Evolutionary conservation across 345 rosid genomes (phyloP).

Genomic region (Lepidium africanum): DNA sequence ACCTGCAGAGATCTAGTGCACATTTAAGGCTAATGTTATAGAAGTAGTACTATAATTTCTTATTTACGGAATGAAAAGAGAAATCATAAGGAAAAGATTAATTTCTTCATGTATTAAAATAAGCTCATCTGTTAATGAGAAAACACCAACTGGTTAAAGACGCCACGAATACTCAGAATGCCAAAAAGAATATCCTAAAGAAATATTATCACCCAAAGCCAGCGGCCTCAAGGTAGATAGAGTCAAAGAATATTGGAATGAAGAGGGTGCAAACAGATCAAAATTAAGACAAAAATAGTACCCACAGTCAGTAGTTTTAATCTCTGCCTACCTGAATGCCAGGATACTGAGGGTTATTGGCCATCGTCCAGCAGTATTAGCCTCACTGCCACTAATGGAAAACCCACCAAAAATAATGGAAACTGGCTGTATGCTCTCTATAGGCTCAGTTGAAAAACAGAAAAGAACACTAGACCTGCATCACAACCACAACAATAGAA

Average conservation of each 20-base stretch:
- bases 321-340: conserved; percentile 52
- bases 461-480: conserved; percentile 12
- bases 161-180: not conserved
- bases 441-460: not conserved
- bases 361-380: conserved; percentile 41
- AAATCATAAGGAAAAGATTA: not conserved
- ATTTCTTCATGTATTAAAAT: not conserved
- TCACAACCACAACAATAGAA: not conserved
- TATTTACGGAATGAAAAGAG: not conserved
- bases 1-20: not conserved
- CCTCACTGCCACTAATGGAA: conserved; percentile 27
- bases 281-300: not conserved
- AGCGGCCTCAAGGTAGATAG: conserved; percentile 2
- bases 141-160: not conserved
- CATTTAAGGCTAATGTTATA: not conserved
- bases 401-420: conserved; percentile 4
- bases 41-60: not conserved
- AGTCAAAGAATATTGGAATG: not conserved
- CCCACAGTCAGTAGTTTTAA: not conserved
- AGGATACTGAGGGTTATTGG: conserved; percentile 65
- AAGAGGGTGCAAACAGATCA: not conserved
- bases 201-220: not conserved
- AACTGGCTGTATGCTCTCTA: not conserved
- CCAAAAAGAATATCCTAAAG: not conserved
- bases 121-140: not conserved